Evolutionary conservation across 352 stramenopile species (phyloP), one percentile per base, ranked within the genome.

Genomic region (Phytopythium sindhum): DNA sequence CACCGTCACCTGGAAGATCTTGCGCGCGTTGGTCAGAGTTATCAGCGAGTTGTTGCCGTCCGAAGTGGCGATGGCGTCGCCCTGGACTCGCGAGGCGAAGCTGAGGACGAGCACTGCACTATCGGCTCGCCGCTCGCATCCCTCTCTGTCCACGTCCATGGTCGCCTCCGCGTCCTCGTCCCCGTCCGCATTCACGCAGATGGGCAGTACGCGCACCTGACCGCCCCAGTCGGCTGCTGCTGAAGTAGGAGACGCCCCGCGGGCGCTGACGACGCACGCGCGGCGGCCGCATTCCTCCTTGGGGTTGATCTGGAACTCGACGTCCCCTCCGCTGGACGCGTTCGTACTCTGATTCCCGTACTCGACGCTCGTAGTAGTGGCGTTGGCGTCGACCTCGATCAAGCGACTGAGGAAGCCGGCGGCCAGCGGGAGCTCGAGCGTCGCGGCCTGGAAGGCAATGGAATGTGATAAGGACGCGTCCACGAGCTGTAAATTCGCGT

Each of bases 231-330:
- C 78, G 24, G 63, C 72, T n/a, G 69, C 59, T 14, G 74, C 69
- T 11, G 62, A 66, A 2, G 68, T 70, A 35, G 79, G 63, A 0
- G 39, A n/a, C 17, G 66, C 69, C 6, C 75, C 75, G 0, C 72
- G 67, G 14, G 74, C 67, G 45, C 75, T 85, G 19, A 88, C 64
- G 2, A 86, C 57, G 33, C 78, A 88, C 31, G 68, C 76, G 41
- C 64, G 63, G n/a, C 70, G 67, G 24, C 76, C 74, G 51, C 78
- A 88, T 29, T 85, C 78, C 26, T 88, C 78, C 56, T 85, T 85
- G 1, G 78, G 59, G 52, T 88, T 88, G 54, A 88, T 84, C 57
- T 86, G 64, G 61, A 86, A 88, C 10, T 75, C 41, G 12, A 29
- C 51, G 42, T 58, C 48, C 0, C 58, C 44, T 28, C 57, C 48